These are phyloP conservation scores for Tylopilus subfusipes DNA, from an alignment of 768 basidiomycete genomes.

Conservation along the genomic window DNA sequence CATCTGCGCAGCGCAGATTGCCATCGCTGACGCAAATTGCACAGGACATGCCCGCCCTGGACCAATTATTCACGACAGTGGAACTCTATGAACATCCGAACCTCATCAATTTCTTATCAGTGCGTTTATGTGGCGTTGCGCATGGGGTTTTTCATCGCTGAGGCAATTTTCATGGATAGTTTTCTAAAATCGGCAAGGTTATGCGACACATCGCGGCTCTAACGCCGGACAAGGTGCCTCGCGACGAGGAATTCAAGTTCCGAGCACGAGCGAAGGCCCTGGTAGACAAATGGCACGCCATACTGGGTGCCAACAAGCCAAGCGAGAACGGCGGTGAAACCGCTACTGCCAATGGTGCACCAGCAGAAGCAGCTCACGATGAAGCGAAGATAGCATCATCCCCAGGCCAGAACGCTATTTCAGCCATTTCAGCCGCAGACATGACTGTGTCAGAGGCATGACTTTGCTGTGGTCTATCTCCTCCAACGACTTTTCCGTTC, in stretches of 20 bases:
- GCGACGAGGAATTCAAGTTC: constrained; percentile 52
- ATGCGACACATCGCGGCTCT: constrained; percentile 59
- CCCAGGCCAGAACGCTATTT: constrained; percentile 27
- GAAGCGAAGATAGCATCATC: constrained; percentile 23
- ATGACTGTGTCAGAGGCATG: constrained; percentile 43
- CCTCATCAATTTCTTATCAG: constrained; percentile 63
- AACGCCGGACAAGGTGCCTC: constrained; percentile 40
- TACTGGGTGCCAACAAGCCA: constrained; percentile 33
- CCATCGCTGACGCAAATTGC: constrained; percentile 6
- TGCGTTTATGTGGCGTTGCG: constrained; percentile 29
- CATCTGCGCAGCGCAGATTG: not conserved
- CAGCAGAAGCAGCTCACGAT: constrained; percentile 18
- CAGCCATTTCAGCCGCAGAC: constrained; percentile 35
- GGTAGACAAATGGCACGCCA: constrained; percentile 45
- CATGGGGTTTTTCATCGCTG: constrained; percentile 6
- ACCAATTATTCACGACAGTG: constrained; percentile 70
- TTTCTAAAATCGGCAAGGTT: constrained; percentile 55
- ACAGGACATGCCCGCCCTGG: constrained; percentile 75
- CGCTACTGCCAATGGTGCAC: constrained; percentile 25
- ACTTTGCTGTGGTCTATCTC: constrained; percentile 9
- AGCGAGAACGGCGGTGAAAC: constrained; percentile 30
- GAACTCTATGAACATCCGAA: constrained; percentile 76
- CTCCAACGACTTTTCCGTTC: constrained; percentile 6
- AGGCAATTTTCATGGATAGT: constrained; percentile 19
- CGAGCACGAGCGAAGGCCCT: constrained; percentile 46